Base-by-base conservation (phyloP, 106 monocot species). In the Apostasia shenzhenica region DNA sequence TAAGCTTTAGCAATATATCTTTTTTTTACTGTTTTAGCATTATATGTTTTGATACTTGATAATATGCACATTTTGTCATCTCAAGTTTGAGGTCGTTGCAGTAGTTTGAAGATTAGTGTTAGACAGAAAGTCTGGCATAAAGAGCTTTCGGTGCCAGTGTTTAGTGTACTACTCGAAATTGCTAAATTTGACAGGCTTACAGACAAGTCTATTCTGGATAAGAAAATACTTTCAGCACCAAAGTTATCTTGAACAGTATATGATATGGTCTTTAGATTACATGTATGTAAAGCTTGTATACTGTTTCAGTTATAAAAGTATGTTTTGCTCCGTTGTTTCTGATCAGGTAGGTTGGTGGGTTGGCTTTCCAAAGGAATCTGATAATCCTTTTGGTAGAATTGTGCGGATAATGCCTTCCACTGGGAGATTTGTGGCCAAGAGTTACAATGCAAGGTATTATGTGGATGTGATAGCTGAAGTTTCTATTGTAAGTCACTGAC, bases 271-370 rank as follows among this genome's bases (percentile, higher is more conserved):
- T 26, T 26, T 26, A 26, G 26, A 26, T 26, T 26, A 26, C 26
- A 26, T 26, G 26, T 26, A 8, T 63, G n/a, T n/a, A 0, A 63
- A 45, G 62, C 62, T 63, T 13, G 13, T 45, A n/a, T 63, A 3
- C 45, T 14, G n/a, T 4, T 9, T 45, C 45, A 45, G 11, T 45
- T 10, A 63, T 45, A 8, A 63, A 59, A 13, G 12, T 63, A 44
- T 63, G n/a, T 63, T 63, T 45, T 45, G 62, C 62, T 63, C 59
- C 3, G 45, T 14, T 61, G 14, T 48, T 60, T 48, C n/a, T 70
- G 71, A 50, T 54, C 75, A 94, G 94, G 85, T 91, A 57, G 94
- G 94, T 50, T 94, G 94, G 94, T 94, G 94, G 94, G 94, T 82
- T 49, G 90, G 94, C 6, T 88, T 78, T 76, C 83, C 90, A 56